Conservation (phyloP, 345 rosid species). For the Salix exigua region DNA sequence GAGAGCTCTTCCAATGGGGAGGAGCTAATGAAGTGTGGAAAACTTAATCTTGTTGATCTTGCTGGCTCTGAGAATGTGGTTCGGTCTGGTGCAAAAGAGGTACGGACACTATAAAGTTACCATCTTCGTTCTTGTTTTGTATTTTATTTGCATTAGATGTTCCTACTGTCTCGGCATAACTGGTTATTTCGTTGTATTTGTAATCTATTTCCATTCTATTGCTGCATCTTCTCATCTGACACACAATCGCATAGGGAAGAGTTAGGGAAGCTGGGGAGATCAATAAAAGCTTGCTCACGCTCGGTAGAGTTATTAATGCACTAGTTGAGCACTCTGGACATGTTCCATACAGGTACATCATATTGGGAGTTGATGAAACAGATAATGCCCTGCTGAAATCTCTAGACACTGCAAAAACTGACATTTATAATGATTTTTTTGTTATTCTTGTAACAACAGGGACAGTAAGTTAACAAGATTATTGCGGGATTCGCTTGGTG, state of each 20-base stretch:
- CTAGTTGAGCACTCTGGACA: constrained; percentile 99
- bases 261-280: constrained; percentile 99
- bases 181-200: too few species aligned
- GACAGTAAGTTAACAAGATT: constrained; percentile 95
- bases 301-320: constrained; percentile 91
- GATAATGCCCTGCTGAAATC: too few species aligned
- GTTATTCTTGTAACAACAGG: constrained; percentile 40
- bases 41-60: constrained; percentile 16
- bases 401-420: too few species aligned
- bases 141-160: neutral
- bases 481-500: constrained; percentile 96
- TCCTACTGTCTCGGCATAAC: too few species aligned
- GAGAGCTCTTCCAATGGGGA: constrained; percentile 4
- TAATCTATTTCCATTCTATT: constrained; percentile 14
- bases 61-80: constrained; percentile 67
- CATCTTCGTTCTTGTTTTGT: neutral
- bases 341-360: constrained; percentile 80
- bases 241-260: constrained; percentile 57
- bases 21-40: constrained; percentile 8
- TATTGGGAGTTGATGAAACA: too few species aligned
- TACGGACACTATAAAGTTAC: constrained; percentile 20
- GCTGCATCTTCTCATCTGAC: neutral
- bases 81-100: constrained; percentile 98
- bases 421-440: neutral
- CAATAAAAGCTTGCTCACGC: constrained; percentile 96